Evolutionary conservation across 176 grass and related monocot genomes (phyloP).

Genomic region (Urochloa ruziziensis): DNA sequence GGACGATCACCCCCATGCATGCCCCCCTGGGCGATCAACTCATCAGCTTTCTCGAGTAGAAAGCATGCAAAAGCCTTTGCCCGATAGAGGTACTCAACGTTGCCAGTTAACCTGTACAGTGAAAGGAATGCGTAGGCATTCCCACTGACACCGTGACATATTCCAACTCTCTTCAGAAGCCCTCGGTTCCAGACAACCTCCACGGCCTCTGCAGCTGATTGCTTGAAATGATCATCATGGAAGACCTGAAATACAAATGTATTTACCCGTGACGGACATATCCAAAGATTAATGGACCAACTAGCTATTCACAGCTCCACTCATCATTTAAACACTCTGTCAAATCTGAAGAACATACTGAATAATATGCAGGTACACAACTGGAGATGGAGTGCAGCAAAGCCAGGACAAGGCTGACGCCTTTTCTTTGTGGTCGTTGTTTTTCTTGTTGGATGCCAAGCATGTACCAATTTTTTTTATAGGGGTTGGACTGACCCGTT

Average conservation of each 20-base stretch:
- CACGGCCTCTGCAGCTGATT: conserved; percentile 59
- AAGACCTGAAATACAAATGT: conserved; percentile 63
- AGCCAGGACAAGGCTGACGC: not conserved
- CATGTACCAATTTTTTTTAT: not conserved
- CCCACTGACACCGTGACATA: conserved; percentile 88
- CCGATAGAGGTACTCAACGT: conserved; percentile 63
- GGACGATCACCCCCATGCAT: conserved; percentile 86
- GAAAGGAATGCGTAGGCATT: conserved; percentile 76
- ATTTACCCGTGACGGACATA: not conserved
- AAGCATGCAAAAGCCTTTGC: conserved; percentile 89
- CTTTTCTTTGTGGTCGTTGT: not conserved
- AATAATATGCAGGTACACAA: not conserved
- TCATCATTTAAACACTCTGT: not conserved
- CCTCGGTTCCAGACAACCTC: conserved; percentile 91
- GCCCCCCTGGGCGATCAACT: conserved; percentile 56
- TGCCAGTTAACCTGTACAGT: conserved; percentile 65
- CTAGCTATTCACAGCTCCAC: not conserved
- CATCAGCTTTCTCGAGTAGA: conserved; percentile 62
- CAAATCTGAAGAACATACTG: not conserved
- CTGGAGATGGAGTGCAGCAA: not conserved
- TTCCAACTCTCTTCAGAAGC: conserved; percentile 79
- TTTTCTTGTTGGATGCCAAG: not conserved
- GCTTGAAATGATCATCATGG: conserved; percentile 71
- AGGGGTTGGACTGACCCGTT: not conserved
- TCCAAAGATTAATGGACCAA: not conserved